These are phyloP conservation scores for Gonium pectorale DNA, from an alignment of 139 green algal genomes.

Conservation along the genomic window DNA sequence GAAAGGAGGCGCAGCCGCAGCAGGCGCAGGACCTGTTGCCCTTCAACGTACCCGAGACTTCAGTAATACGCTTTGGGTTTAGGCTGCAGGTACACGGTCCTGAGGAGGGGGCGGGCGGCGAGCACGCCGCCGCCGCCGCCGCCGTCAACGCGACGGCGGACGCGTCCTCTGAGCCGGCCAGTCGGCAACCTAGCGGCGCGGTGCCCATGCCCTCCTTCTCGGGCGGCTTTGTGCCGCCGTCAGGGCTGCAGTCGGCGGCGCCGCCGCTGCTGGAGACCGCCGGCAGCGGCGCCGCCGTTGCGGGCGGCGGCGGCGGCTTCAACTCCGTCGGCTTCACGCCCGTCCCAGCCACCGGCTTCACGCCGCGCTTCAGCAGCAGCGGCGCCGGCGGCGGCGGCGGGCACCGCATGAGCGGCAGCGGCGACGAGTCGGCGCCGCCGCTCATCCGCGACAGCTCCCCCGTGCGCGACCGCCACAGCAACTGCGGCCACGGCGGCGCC, in stretches of 20 bases:
- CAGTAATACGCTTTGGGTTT: constrained; percentile 22
- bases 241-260: neutral
- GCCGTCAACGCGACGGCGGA: neutral
- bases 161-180: neutral
- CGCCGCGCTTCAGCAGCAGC: neutral
- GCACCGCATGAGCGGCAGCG: neutral
- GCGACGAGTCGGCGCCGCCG: constrained; percentile 9
- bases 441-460: constrained; percentile 27
- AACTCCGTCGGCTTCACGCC: neutral
- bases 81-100: constrained; percentile 14
- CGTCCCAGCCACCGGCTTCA: constrained; percentile 23
- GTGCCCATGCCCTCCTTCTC: constrained; percentile 28
- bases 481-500: neutral
- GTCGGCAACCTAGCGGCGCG: neutral
- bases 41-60: constrained; percentile 26
- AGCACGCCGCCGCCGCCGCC: neutral
- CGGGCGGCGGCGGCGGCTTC: neutral
- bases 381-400: neutral
- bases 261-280: too few relatives aligned
- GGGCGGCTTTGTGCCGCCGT: neutral
- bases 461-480: neutral
- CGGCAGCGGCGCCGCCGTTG: neutral
- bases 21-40: neutral
- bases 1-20: neutral
- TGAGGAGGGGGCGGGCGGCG: neutral